Percentiles rank a stretch among this genome's conserved stretches.
Evolutionary conservation across 495 filamentous ascomycete genomes (phyloP).

Genomic region (Xylaria telfairii): DNA sequence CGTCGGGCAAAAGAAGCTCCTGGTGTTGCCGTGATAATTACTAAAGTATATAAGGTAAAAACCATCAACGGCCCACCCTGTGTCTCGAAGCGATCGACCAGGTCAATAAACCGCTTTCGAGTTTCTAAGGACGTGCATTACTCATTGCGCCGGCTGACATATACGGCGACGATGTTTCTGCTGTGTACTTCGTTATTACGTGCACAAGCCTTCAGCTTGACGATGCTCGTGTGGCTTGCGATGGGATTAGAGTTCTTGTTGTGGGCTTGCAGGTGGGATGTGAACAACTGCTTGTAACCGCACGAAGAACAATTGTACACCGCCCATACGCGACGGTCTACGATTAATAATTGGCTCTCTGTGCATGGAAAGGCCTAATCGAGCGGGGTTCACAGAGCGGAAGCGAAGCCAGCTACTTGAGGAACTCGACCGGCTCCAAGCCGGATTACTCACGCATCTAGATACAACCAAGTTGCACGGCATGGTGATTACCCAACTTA

Average conservation of each 20-base stretch:
- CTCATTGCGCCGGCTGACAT: slow-evolving; percentile 16
- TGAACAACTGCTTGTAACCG: not conserved
- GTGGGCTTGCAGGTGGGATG: not conserved
- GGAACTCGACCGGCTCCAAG: not conserved
- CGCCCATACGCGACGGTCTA: not conserved
- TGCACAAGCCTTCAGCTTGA: not conserved
- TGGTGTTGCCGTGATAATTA: not conserved
- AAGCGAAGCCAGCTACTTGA: not conserved
- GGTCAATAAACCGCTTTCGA: not conserved
- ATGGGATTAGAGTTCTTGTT: not conserved
- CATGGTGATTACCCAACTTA: not conserved
- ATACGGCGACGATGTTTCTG: not conserved
- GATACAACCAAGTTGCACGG: not conserved
- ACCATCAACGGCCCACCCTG: not conserved
- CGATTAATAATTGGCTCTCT: not conserved
- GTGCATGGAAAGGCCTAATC: not conserved
- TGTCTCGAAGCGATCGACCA: not conserved
- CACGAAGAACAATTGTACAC: not conserved
- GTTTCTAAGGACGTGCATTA: not conserved
- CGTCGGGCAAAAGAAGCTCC: not conserved
- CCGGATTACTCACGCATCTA: not conserved
- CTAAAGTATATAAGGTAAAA: not conserved
- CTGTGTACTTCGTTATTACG: not conserved
- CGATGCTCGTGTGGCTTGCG: not conserved
- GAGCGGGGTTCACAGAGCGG: not conserved